phyloP scores from a whole-genome alignment of 805 yeast genomes.

The Saturnispora hagleri region DNA sequence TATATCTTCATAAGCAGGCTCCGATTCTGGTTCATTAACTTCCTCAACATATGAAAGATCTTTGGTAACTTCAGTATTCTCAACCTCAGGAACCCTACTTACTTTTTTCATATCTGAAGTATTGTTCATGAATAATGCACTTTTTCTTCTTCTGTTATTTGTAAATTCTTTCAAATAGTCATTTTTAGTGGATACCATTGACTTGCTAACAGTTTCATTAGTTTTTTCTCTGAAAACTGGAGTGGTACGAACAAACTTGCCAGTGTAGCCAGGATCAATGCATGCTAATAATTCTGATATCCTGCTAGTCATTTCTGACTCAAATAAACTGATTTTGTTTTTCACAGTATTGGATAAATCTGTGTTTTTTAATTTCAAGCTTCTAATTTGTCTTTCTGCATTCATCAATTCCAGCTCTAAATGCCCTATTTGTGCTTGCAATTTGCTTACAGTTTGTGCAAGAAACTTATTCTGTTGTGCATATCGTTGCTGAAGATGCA shows the following conservation, averaged over 20 bases:
- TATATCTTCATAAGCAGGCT: conserved; percentile 22
- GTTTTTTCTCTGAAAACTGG: not conserved
- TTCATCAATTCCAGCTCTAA: conserved; percentile 39
- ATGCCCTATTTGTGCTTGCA: conserved; percentile 41
- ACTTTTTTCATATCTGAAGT: not conserved
- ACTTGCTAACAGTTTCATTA: not conserved
- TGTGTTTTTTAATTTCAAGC: conserved; percentile 17
- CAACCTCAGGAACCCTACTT: not conserved
- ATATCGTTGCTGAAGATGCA: conserved; percentile 22
- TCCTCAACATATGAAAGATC: conserved; percentile 9
- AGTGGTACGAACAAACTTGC: not conserved
- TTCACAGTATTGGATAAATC: conserved; percentile 10
- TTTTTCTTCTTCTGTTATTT: conserved; percentile 34
- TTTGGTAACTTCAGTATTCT: not conserved
- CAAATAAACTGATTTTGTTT: conserved; percentile 8
- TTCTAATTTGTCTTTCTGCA: conserved; percentile 22
- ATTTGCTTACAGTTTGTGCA: conserved; percentile 47
- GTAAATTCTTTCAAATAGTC: not conserved
- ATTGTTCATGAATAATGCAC: conserved; percentile 26
- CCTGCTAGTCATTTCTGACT: conserved; percentile 9
- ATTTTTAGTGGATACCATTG: not conserved
- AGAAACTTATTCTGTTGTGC: conserved; percentile 46
- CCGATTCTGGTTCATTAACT: conserved; percentile 5
- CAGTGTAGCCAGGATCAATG: not conserved
- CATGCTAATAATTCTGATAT: conserved; percentile 1